Evolutionary conservation across 768 basidiomycete genomes (phyloP).

Genomic region (Mycena leptocephala): DNA sequence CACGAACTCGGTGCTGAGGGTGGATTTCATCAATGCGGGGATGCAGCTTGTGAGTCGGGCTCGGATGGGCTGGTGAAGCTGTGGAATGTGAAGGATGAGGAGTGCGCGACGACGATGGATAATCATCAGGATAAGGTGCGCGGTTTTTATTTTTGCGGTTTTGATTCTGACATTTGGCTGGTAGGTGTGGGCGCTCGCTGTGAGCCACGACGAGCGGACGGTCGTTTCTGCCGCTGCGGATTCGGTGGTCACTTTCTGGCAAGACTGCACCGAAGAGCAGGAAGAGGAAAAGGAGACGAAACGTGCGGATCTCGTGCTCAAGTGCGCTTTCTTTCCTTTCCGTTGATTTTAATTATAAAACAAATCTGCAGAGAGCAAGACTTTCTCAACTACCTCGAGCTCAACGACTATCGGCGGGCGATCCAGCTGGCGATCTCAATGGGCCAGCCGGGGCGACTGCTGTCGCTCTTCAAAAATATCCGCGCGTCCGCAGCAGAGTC

Average conservation of each 20-base stretch:
- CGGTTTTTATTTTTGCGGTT: not conserved
- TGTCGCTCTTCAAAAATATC: constrained; percentile 84
- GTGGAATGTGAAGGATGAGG: constrained; percentile 93
- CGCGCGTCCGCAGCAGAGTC: constrained; percentile 47
- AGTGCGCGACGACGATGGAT: constrained; percentile 91
- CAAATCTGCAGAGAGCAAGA: constrained; percentile 90
- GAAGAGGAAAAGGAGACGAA: constrained; percentile 82
- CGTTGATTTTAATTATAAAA: not conserved
- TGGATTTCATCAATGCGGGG: constrained; percentile 90
- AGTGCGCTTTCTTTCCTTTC: constrained; percentile 66
- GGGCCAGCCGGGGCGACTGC: constrained; percentile 92
- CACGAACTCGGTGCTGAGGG: constrained; percentile 95
- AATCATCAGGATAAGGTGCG: constrained; percentile 97
- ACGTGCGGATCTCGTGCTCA: constrained; percentile 82
- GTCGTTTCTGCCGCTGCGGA: constrained; percentile 97
- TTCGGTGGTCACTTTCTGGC: constrained; percentile 96
- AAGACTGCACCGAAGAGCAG: constrained; percentile 92
- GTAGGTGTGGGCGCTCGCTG: constrained; percentile 96
- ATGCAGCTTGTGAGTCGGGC: constrained; percentile 92
- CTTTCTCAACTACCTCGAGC: constrained; percentile 89
- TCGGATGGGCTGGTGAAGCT: constrained; percentile 97
- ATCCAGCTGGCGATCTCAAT: constrained; percentile 94
- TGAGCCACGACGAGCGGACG: constrained; percentile 85
- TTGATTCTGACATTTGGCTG: not conserved
- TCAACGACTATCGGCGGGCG: constrained; percentile 93